Evolutionary conservation across 140 eudicot species (phyloP).

Genomic region (Senecio squalidus): DNA sequence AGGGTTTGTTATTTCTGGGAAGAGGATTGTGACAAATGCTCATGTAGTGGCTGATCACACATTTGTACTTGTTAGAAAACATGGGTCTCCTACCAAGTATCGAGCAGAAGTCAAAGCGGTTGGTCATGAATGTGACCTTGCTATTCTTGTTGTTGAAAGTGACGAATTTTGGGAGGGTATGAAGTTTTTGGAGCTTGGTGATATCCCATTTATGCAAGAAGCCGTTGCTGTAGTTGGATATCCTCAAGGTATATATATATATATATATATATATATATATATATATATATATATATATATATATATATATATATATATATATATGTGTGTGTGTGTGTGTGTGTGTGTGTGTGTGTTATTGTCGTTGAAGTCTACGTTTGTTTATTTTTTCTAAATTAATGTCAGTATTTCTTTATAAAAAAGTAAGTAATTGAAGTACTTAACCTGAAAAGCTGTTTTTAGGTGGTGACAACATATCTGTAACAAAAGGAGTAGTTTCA

Average conservation of each 20-base stretch:
- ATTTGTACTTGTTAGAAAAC: conserved; percentile 91
- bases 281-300: no score
- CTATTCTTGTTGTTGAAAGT: conserved; percentile 75
- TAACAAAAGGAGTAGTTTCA: conserved; percentile 96
- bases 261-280: no score
- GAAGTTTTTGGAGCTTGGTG: conserved; percentile 82
- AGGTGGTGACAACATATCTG: conserved; percentile 98
- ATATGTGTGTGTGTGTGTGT: no score
- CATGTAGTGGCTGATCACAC: conserved; percentile 98
- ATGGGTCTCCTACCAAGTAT: conserved; percentile 91
- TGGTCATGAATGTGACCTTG: conserved; percentile 98
- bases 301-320: no score
- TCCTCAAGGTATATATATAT: conserved; percentile 76
- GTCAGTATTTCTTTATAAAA: not conserved
- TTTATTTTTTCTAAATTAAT: not conserved
- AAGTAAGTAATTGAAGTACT: conserved; percentile 1
- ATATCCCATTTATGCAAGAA: conserved; percentile 88
- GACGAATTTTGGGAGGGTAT: conserved; percentile 95
- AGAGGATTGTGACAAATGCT: conserved; percentile 94
- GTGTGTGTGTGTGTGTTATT: no score
- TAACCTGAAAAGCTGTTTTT: conserved; percentile 13
- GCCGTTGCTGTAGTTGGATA: conserved; percentile 97
- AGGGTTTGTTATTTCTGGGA: conserved; percentile 90
- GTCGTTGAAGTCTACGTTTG: not conserved
- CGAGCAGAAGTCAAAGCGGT: conserved; percentile 85